phyloP scores from a whole-genome alignment of 805 yeast genomes.

The Suhomyces kilbournensis region DNA sequence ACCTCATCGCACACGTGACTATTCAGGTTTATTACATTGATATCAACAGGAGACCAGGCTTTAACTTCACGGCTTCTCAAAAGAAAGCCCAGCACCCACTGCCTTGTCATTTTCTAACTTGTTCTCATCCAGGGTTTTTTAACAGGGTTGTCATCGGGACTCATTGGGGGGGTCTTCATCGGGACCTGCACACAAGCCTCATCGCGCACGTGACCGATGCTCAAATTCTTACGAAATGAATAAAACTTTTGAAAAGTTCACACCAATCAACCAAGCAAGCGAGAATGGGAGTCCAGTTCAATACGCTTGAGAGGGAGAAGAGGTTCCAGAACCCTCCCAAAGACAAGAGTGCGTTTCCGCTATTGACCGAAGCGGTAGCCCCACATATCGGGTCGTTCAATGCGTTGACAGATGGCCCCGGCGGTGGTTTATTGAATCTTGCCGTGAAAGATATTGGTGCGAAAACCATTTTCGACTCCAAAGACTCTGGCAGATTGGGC shows the following conservation, averaged over 20 bases:
- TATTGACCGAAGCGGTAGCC: constrained; percentile 81
- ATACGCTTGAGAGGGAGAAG: constrained; percentile 83
- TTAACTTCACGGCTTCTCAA: no score
- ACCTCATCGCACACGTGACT: not conserved
- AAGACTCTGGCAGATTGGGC: constrained; percentile 67
- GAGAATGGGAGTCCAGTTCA: constrained; percentile 54
- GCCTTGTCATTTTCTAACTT: no score
- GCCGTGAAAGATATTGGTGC: constrained; percentile 88
- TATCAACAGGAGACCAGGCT: no score
- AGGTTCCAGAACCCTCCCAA: constrained; percentile 87
- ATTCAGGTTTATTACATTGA: no score
- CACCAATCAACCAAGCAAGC: not conserved
- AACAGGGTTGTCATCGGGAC: no score
- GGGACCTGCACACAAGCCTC: not conserved
- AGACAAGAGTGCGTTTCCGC: constrained; percentile 78
- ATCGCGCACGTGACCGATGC: constrained; percentile 6
- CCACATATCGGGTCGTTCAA: constrained; percentile 97
- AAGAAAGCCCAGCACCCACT: no score
- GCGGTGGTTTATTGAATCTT: constrained; percentile 78
- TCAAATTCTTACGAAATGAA: not conserved
- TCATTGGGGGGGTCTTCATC: no score
- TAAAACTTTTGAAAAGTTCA: not conserved
- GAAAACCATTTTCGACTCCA: constrained; percentile 80
- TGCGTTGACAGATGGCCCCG: constrained; percentile 86
- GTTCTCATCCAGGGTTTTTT: no score